phyloP scores from a whole-genome alignment of 176 grass and related monocot genomes.

The Cenchrus fungigraminus region DNA sequence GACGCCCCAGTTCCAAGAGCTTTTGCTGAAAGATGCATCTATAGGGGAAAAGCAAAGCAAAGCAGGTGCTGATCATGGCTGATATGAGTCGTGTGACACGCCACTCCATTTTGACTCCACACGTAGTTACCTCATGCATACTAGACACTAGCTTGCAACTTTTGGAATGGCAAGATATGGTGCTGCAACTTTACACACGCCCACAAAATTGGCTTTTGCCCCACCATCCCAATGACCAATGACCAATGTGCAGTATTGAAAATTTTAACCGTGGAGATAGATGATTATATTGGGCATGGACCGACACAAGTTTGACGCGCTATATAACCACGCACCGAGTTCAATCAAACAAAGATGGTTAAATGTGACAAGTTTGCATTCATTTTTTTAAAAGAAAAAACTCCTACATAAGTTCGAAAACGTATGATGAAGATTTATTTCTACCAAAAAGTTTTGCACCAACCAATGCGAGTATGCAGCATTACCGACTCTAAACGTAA shows the following conservation, averaged over 20 bases:
- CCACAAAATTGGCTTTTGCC: neutral
- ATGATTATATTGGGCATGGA: too few relatives aligned
- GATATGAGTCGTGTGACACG: neutral
- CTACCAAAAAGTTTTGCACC: neutral
- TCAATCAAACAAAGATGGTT: neutral
- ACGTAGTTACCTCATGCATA: neutral
- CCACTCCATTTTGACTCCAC: neutral
- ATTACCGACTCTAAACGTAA: neutral
- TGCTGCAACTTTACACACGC: neutral
- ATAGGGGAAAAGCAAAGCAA: neutral
- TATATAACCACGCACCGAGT: too few relatives aligned
- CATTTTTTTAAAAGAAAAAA: neutral
- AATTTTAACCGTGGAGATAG: neutral
- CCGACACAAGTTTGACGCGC: neutral
- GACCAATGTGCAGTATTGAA: neutral
- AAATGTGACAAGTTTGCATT: neutral
- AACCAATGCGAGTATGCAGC: neutral
- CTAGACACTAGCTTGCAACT: neutral
- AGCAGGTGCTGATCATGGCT: neutral
- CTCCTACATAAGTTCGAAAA: neutral
- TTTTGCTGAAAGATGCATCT: neutral
- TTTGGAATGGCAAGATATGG: neutral
- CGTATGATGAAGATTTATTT: neutral
- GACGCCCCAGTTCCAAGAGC: constrained; percentile 1
- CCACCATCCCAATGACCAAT: neutral